Base-by-base conservation (phyloP, 1,284 basidiomycete species). In the Boletus smithii region DNA sequence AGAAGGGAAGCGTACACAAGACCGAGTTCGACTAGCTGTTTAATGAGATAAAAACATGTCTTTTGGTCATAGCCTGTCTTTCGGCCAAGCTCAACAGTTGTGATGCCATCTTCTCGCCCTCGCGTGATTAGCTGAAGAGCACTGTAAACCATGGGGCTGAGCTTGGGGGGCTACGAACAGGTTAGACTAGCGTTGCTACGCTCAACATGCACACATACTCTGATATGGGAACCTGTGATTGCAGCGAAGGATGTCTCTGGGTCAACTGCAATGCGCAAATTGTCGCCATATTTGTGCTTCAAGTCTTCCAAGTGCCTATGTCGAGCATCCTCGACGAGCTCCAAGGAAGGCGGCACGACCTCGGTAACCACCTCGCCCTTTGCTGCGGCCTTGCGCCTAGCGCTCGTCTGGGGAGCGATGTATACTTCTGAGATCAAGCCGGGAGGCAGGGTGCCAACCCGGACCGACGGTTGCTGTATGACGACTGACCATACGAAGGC, bases 11-110 rank as follows among this genome's bases (percentile, higher is more conserved):
- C 85, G 43, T 73, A 91, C 88, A 91, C 77, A 27, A 90, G 72
- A 52, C 81, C 80, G 44, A 93, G 72, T 36, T 85, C 80, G 3
- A 81, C 72, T 8, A 92, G 72, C 55, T 88, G 83, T 55, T 82
- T 80, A 49, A 91, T 79, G 50, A 91, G 77, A 68, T 92, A 93
- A 62, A 91, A 91, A 56, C 89, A 88, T 1, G 89, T 88, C 67
- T 93, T 94, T 60, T 91, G 88, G 61, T 94, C 91, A 59, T 93
- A 91, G 37, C 80, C 80, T n/a, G 90, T 85, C 55, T 79, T 74
- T 54, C 80, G 79, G 31, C 89, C 88, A 10, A 95, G 73, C 32
- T 88, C 79, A 10, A 91, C 78, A 37, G 88, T 85, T 13, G 88
- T 86, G 4, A 90, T 75, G 8, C 92, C 92, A 14, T 75, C 69